Percentiles rank a stretch among this genome's conserved stretches.
These are phyloP conservation scores for Aspergillus affinis DNA, from an alignment of 495 filamentous ascomycete genomes.

Conservation along the genomic window DNA sequence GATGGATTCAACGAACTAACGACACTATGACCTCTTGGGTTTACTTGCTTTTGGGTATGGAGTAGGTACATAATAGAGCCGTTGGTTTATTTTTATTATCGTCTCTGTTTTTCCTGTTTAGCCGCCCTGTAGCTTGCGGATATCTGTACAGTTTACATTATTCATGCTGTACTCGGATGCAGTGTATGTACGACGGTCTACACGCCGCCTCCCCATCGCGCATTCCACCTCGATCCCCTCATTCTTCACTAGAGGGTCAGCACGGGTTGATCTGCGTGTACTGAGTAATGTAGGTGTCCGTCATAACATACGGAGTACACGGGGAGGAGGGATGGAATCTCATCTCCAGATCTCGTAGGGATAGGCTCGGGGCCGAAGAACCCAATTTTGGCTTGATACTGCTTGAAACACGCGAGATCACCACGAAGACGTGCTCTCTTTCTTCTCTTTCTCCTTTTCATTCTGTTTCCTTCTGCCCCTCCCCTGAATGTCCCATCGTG, in stretches of 20 bases:
- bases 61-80: too few relatives aligned
- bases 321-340: neutral
- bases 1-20: too few relatives aligned
- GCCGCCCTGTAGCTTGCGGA: too few relatives aligned
- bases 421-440: neutral
- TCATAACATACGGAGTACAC: neutral
- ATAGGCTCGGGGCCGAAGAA: neutral
- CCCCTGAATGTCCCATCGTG: too few relatives aligned
- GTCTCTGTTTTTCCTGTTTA: too few relatives aligned
- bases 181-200: neutral
- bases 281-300: neutral
- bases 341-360: neutral
- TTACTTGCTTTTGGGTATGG: too few relatives aligned
- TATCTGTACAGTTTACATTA: too few relatives aligned
- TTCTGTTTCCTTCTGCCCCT: neutral
- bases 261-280: conserved; percentile 19
- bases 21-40: too few relatives aligned
- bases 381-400: neutral
- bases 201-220: neutral
- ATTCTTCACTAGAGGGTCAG: conserved; percentile 15
- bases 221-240: conserved; percentile 5
- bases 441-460: neutral
- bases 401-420: neutral
- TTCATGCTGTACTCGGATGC: too few relatives aligned
- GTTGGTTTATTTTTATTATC: too few relatives aligned